These are phyloP conservation scores for Nicotiana rustica DNA, from an alignment of 305 asterid genomes.

Conservation along the genomic window DNA sequence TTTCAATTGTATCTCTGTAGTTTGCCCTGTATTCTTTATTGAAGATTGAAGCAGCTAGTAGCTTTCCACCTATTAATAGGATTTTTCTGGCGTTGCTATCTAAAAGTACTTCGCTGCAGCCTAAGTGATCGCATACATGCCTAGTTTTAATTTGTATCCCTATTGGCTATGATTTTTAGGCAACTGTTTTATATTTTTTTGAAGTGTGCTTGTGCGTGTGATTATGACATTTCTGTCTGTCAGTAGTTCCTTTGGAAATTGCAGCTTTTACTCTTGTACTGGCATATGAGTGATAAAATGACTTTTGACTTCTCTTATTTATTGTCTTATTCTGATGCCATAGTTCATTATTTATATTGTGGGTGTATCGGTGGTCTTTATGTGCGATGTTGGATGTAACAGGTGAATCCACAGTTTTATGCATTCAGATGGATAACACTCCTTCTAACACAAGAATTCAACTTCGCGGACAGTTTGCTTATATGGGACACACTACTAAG, in stretches of 20 bases:
- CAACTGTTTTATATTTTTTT: background rate
- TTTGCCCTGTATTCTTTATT: background rate
- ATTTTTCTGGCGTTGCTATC: background rate
- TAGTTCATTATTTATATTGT: background rate
- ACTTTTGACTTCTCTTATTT: constrained; percentile 5
- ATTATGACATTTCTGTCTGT: background rate
- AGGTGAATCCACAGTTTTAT: constrained; percentile 98
- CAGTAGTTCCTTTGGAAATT: constrained; percentile 25
- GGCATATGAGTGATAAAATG: constrained; percentile 18
- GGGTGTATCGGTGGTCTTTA: background rate
- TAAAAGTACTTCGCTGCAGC: background rate
- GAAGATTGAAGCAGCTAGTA: constrained; percentile 1
- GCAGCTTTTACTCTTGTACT: constrained; percentile 15
- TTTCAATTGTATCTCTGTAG: constrained; percentile 20
- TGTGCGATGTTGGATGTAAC: constrained; percentile 49
- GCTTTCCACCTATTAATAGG: background rate
- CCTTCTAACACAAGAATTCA: constrained; percentile 94
- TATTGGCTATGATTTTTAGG: background rate
- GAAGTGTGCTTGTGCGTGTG: background rate
- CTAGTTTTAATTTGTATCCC: constrained; percentile 15
- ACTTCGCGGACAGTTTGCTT: constrained; percentile 74
- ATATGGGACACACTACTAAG: constrained; percentile 97
- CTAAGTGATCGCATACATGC: background rate
- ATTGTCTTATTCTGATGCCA: constrained; percentile 15
- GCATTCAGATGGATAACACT: constrained; percentile 99